Evolutionary conservation across 2,329 filamentous ascomycete genomes (phyloP), one percentile per base, ranked within the genome.

Genomic region (Trichoderma atroviride): DNA sequence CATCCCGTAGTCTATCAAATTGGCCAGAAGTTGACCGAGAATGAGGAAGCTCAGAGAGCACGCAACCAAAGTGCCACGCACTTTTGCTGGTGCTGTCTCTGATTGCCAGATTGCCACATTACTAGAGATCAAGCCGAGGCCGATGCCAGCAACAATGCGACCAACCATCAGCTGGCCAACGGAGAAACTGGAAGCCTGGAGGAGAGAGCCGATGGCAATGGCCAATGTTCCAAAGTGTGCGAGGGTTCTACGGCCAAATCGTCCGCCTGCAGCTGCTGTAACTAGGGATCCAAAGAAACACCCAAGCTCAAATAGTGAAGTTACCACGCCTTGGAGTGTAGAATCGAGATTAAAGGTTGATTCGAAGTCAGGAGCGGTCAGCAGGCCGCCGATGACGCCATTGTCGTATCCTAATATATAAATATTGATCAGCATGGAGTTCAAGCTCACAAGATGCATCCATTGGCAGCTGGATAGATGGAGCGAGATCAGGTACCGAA

Each of bases 151-250:
- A 11, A 86, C 77, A 33, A 84, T 79, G 14, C 84, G 78, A 2
- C 81, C 84, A 9, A 84, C 77, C 43, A 84, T 80, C 69, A 85
- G 78, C 66, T 83, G 82, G 0, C 81, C 72, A 5, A 81, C 78
- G n/a, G 75, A 78, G 71, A 79, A 83, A 1, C 82, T 80, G 0
- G 81, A 77, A 2, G 81, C 79, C 73, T 85, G 83, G 4, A 86
- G 76, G 4, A 81, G 71, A 2, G 83, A 82, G 5, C 84, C 84
- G 0, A 80, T 64, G n/a, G 81, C 79, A 79, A 85, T 82, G 70
- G 85, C 78, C 0, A 77, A 50, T 0, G 80, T 80, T 10, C 83
- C 83, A 4, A 80, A 72, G 40, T 81, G 74, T 24, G 85, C 80
- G 13, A 80, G 82, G 33, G 76, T 78, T 69, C 80, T 79, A 29